Evolutionary conservation across 352 stramenopile species (phyloP), one percentile per base, ranked within the genome.

Genomic region (Blastocystis sp.): DNA sequence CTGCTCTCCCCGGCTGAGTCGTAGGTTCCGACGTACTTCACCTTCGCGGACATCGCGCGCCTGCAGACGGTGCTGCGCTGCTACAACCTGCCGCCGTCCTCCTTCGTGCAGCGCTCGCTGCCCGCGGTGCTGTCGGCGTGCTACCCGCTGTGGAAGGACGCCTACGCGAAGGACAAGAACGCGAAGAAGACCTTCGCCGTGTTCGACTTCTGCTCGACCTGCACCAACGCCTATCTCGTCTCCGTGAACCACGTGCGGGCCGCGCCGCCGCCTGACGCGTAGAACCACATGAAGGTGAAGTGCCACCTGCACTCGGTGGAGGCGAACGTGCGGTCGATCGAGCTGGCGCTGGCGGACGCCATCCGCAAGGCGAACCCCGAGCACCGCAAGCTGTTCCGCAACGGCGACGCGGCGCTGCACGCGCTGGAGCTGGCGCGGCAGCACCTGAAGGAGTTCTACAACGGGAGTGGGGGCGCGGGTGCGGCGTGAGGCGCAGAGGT

Each of bases 211-310:
- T 54, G 52, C 54, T 68, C 38, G 11, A 84, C 74, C 2, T 68
- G 45, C n/a, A 69, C 74, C 54, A 62, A 68, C 54, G 57, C 69
- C 3, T 84, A 84, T 28, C 74, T 84, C 10, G 38, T 84, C 4
- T 9, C n/a, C 42, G 48, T 69, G 24, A 66, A 84, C 7, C 74
- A 54, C 34, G 74, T 84, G 24, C 3, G n/a, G 4, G 2, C n/a
- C 2, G 3, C 21, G 0, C 38, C 34, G 17, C 6, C 17, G 2
- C 45, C 42, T 84, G n/a, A 38, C 34, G 21, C n/a, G 6, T 69
- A 84, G 74, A 43, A 66, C 34, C 74, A 84, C 60, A 59, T 34
- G 74, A 84, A 84, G 74, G 69, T 84, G 7, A 54, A 54, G 21
- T 84, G 74, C 60, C 74, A 84, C 17, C 61, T 84, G 10, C 74